Conservation (phyloP, 1,284 basidiomycete genomes). For the Marasmius tenuissimus region DNA sequence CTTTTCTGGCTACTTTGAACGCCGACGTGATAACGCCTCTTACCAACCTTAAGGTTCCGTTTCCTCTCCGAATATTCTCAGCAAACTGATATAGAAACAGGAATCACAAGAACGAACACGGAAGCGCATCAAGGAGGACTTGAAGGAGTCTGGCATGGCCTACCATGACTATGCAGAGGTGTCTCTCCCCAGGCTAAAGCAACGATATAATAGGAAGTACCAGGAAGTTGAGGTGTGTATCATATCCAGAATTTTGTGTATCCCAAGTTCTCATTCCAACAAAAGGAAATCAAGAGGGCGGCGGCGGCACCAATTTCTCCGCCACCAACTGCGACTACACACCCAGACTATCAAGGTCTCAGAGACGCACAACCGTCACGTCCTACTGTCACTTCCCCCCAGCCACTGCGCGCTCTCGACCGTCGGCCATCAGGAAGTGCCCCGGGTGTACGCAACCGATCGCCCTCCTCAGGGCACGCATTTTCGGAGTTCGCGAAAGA, state of each 20-base stretch:
- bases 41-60: slow-evolving; percentile 58
- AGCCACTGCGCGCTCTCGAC: slow-evolving; percentile 69
- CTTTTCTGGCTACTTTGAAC: slow-evolving; percentile 71
- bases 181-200: slow-evolving; percentile 75
- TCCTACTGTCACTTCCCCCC: slow-evolving; percentile 60
- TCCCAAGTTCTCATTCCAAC: slow-evolving; percentile 3
- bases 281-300: slow-evolving; percentile 62
- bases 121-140: slow-evolving; percentile 86
- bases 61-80: slow-evolving; percentile 1
- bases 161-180: slow-evolving; percentile 81
- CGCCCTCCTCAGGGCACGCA: slow-evolving; percentile 67
- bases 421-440: slow-evolving; percentile 68
- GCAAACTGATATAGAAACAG: slow-evolving; percentile 32
- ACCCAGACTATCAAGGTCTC: slow-evolving; percentile 35
- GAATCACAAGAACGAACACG: slow-evolving; percentile 87
- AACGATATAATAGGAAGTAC: slow-evolving; percentile 76
- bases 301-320: slow-evolving; percentile 34
- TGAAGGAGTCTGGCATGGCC: slow-evolving; percentile 70
- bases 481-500: slow-evolving; percentile 79
- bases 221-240: slow-evolving; percentile 74
- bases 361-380: slow-evolving; percentile 30
- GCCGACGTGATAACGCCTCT: slow-evolving; percentile 73
- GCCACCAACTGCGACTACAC: slow-evolving; percentile 24
- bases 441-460: slow-evolving; percentile 57
- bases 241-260: neutral